Percentiles rank a stretch among this genome's conserved stretches.
phyloP scores from a whole-genome alignment of 192 early-diverging fungal genomes.

The Umbelopsis vinacea region DNA sequence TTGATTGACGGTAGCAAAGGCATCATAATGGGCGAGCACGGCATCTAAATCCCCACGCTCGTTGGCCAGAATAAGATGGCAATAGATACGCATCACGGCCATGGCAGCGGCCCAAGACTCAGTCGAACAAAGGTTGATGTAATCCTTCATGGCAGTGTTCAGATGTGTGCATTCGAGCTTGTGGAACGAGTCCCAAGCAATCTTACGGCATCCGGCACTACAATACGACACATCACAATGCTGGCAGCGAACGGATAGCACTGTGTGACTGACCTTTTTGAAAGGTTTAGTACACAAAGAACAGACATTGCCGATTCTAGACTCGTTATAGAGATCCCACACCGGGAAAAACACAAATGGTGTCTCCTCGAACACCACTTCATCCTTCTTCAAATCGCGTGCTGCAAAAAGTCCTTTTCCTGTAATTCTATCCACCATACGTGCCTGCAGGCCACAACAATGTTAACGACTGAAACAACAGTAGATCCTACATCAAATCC shows the following conservation, averaged over 20 bases:
- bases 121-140: constrained; percentile 45
- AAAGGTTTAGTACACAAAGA: constrained; percentile 58
- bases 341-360: constrained; percentile 63
- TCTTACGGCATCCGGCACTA: constrained; percentile 49
- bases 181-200: constrained; percentile 53
- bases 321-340: constrained; percentile 56
- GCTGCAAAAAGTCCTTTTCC: constrained; percentile 60
- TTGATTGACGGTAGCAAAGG: constrained; percentile 60
- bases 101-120: constrained; percentile 55
- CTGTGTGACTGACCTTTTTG: constrained; percentile 31
- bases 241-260: constrained; percentile 39
- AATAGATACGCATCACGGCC: constrained; percentile 52
- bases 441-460: constrained; percentile 14
- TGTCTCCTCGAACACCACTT: constrained; percentile 56
- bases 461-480: neutral
- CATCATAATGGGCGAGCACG: constrained; percentile 51
- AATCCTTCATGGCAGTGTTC: constrained; percentile 47
- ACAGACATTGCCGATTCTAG: constrained; percentile 51
- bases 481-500: neutral
- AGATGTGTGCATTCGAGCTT: constrained; percentile 47
- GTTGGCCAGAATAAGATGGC: constrained; percentile 50
- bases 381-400: constrained; percentile 52
- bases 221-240: constrained; percentile 53
- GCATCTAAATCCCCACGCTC: constrained; percentile 48
- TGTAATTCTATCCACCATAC: constrained; percentile 44